A percentile compares a stretch with the other conserved stretches of the same genome.
Conservation (phyloP, 306 rosid genomes). For the Prunus mira region DNA sequence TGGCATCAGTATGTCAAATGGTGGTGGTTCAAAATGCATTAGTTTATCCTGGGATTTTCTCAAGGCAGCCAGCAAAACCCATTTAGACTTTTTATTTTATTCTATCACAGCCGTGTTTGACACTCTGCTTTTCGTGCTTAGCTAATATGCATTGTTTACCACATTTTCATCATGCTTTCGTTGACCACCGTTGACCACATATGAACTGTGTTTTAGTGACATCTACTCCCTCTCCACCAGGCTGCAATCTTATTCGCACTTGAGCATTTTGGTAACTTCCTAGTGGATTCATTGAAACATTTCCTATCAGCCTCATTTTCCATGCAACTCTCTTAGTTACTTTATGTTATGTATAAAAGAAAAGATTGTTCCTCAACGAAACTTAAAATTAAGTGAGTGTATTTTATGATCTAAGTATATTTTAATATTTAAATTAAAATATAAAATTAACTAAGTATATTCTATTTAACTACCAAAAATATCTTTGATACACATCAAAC, state of each 20-base stretch:
- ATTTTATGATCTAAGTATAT: fast-evolving
- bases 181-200: background rate
- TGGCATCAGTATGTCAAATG: background rate
- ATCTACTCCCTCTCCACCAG: conserved; percentile 12
- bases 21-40: background rate
- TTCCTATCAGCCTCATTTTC: background rate
- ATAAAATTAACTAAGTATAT: no score
- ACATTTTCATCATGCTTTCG: conserved; percentile 2
- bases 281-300: background rate
- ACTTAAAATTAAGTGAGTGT: fast-evolving
- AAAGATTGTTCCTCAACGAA: no score
- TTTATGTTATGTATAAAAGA: no score
- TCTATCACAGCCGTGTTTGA: conserved; percentile 35
- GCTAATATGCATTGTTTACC: background rate
- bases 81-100: no score
- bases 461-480: fast-evolving
- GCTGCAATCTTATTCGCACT: conserved; percentile 4
- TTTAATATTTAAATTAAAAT: no score
- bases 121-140: conserved; percentile 15
- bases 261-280: background rate
- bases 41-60: background rate
- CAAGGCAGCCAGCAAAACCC: background rate
- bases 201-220: background rate
- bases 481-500: fast-evolving
- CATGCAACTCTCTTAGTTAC: background rate